Conservation (phyloP, 1,284 basidiomycete genomes). For the Salmacisia buchloeana region DNA sequence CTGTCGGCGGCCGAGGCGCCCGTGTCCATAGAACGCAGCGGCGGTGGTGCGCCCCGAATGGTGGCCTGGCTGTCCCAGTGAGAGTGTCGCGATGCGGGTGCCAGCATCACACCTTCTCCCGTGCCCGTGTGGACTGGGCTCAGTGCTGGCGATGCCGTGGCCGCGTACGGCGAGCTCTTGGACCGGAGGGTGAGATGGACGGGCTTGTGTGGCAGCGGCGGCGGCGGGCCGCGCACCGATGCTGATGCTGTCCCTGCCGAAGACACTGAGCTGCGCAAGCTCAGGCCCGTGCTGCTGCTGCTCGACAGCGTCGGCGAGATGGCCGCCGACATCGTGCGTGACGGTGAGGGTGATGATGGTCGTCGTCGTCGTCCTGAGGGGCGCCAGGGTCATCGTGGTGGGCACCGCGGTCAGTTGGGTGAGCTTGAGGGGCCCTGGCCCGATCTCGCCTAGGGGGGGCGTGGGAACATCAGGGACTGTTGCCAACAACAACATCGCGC, state of each 20-base stretch:
- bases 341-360: not conserved
- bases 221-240: not conserved
- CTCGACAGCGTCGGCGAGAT: not conserved
- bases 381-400: not conserved
- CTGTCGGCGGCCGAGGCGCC: not conserved
- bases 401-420: not conserved
- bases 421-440: not conserved
- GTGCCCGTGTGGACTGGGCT: not conserved
- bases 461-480: too few species aligned
- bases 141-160: not conserved
- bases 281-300: too few species aligned
- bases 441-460: too few species aligned
- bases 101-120: not conserved
- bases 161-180: not conserved
- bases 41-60: not conserved
- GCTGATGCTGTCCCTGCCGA: too few species aligned
- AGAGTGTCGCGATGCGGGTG: not conserved
- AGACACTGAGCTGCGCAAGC: too few species aligned
- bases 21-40: not conserved
- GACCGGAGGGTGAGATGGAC: constrained; percentile 2
- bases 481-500: too few species aligned
- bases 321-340: not conserved
- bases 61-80: constrained; percentile 7
- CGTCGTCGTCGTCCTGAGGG: not conserved
- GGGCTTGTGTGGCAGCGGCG: not conserved